Evolutionary conservation across 1,139 yeast species (phyloP).

Genomic region (Arxiozyma bovina): DNA sequence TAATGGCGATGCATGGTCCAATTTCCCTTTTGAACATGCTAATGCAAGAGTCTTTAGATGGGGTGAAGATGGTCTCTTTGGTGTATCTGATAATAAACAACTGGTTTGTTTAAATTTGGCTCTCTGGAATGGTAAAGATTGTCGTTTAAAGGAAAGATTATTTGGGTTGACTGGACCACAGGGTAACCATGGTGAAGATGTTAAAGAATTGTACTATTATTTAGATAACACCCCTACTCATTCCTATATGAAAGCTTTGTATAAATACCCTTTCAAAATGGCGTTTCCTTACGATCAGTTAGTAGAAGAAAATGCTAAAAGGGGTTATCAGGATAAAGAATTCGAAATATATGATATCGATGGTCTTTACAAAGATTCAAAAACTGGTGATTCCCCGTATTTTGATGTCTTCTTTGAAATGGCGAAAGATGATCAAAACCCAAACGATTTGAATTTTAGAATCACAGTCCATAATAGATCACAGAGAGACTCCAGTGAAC

Average conservation of each 20-base stretch:
- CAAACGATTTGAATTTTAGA: conserved; percentile 72
- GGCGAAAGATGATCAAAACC: conserved; percentile 80
- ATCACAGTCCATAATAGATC: conserved; percentile 87
- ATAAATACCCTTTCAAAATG: conserved; percentile 81
- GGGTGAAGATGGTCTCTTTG: conserved; percentile 97
- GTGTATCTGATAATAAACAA: conserved; percentile 82
- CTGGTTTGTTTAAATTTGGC: conserved; percentile 69
- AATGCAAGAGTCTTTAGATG: conserved; percentile 79
- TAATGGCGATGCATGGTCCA: conserved; percentile 89
- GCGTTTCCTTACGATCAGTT: conserved; percentile 71
- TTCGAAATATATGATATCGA: conserved; percentile 36
- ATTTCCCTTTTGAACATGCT: conserved; percentile 84
- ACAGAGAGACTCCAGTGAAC: conserved; percentile 64
- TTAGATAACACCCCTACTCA: conserved; percentile 91
- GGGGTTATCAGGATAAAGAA: conserved; percentile 42
- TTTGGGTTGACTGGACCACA: conserved; percentile 90
- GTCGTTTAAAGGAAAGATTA: conserved; percentile 74
- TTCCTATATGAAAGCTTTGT: conserved; percentile 84
- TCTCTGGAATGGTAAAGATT: conserved; percentile 88
- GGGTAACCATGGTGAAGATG: conserved; percentile 96
- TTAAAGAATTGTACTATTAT: conserved; percentile 75
- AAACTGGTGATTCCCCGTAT: conserved; percentile 67
- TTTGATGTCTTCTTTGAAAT: conserved; percentile 86
- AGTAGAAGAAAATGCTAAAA: conserved; percentile 55
- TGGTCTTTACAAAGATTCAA: conserved; percentile 24